phyloP scores from a whole-genome alignment of 1,139 yeast genomes.

The Lodderomyces margitis region DNA sequence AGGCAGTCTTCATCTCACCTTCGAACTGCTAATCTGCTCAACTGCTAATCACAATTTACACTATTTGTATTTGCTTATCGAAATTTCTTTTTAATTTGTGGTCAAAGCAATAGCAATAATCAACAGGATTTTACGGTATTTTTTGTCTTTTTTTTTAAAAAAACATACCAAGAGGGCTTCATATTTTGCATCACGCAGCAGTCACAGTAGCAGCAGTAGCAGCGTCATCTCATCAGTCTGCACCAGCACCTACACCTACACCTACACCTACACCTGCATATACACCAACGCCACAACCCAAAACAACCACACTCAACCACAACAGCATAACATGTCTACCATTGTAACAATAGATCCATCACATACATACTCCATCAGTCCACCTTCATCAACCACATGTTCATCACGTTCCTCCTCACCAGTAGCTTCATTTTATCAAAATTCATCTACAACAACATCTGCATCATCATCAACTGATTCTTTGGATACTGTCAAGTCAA shows the following conservation, averaged over 20 bases:
- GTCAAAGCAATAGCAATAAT: neutral
- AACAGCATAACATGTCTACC: neutral
- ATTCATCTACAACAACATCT: neutral
- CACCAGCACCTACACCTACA: neutral
- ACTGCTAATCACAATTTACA: too few species aligned
- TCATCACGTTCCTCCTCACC: neutral
- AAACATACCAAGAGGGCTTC: neutral
- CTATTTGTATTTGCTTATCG: too few species aligned
- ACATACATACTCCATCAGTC: constrained; percentile 1
- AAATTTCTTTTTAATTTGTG: too few species aligned
- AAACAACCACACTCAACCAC: neutral
- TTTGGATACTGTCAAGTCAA: constrained; percentile 11
- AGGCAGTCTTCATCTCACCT: too few species aligned
- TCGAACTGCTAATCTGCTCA: too few species aligned
- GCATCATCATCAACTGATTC: constrained; percentile 13
- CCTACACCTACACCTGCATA: neutral
- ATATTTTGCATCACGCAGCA: too few species aligned
- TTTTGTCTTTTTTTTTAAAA: neutral
- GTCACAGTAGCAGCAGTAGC: neutral
- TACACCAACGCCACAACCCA: neutral
- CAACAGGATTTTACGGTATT: neutral
- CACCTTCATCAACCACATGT: constrained; percentile 1
- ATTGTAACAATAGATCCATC: neutral
- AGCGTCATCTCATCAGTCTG: neutral
- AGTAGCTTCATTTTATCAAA: neutral